These are phyloP conservation scores for Lentinula sp. DNA, from an alignment of 768 basidiomycete species.

Conservation along the genomic window DNA sequence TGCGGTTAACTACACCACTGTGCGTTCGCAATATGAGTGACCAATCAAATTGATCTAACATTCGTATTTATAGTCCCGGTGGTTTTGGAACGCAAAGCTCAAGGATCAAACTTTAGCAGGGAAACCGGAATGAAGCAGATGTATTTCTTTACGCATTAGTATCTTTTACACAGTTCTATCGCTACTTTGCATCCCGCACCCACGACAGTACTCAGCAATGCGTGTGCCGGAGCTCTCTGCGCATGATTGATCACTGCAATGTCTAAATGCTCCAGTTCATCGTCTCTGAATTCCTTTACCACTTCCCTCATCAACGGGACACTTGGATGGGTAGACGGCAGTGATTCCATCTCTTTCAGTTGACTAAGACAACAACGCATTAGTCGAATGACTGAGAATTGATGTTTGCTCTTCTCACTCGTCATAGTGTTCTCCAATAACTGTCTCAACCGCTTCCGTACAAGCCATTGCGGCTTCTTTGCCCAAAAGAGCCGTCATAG, in stretches of 20 bases:
- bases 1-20: not conserved
- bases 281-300: constrained; percentile 83
- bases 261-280: constrained; percentile 92
- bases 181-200: constrained; percentile 85
- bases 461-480: constrained; percentile 97
- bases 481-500: constrained; percentile 80
- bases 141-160: constrained; percentile 34
- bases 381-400: not conserved
- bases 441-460: constrained; percentile 96
- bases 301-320: constrained; percentile 67
- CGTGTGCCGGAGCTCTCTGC: constrained; percentile 88
- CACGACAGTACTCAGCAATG: constrained; percentile 78
- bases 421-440: constrained; percentile 97
- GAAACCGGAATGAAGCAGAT: constrained; percentile 1
- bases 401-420: constrained; percentile 57
- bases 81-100: constrained; percentile 23
- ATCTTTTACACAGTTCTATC: constrained; percentile 81
- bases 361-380: constrained; percentile 46
- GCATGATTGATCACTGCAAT: constrained; percentile 84
- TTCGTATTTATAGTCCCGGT: constrained; percentile 10
- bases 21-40: not conserved
- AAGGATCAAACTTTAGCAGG: constrained; percentile 21
- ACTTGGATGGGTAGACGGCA: constrained; percentile 70
- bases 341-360: constrained; percentile 61
- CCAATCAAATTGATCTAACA: constrained; percentile 1